Conservation (phyloP, 2,329 filamentous ascomycete genomes). For the Nigrospora osmanthi region DNA sequence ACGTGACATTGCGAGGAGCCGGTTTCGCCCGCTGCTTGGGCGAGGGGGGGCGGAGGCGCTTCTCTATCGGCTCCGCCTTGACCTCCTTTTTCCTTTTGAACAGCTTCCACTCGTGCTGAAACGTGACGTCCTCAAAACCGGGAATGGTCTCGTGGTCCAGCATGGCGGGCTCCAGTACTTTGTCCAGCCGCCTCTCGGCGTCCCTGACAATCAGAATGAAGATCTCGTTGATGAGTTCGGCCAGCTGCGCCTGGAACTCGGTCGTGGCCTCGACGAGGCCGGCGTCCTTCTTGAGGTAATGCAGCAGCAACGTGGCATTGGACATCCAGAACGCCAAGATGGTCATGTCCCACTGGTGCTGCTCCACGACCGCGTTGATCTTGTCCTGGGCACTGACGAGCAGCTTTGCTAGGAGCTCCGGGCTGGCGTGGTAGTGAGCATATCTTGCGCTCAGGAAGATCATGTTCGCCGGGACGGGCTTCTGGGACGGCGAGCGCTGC, state of each 20-base stretch:
- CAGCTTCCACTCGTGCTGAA: constrained; percentile 97
- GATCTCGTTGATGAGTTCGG: constrained; percentile 94
- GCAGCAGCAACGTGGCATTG: constrained; percentile 87
- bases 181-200: constrained; percentile 91
- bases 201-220: constrained; percentile 97
- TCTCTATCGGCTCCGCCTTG: constrained; percentile 84
- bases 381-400: constrained; percentile 85
- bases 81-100: constrained; percentile 87
- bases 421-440: constrained; percentile 90
- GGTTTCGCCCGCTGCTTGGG: constrained; percentile 88
- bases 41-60: constrained; percentile 84
- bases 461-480: constrained; percentile 94
- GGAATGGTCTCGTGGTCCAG: constrained; percentile 97
- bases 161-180: constrained; percentile 88
- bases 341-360: constrained; percentile 98
- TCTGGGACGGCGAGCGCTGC: constrained; percentile 90
- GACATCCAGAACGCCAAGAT: constrained; percentile 98
- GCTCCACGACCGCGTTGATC: constrained; percentile 95
- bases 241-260: constrained; percentile 86
- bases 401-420: constrained; percentile 72
- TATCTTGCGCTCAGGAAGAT: constrained; percentile 93
- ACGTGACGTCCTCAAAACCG: constrained; percentile 91
- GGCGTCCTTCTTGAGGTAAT: constrained; percentile 92
- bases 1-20: constrained; percentile 91
- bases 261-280: constrained; percentile 74